A percentile compares a stretch with the other conserved stretches of the same genome.
phyloP scores from a whole-genome alignment of 208 protist genomes.

The Leishmania gerbilli region DNA sequence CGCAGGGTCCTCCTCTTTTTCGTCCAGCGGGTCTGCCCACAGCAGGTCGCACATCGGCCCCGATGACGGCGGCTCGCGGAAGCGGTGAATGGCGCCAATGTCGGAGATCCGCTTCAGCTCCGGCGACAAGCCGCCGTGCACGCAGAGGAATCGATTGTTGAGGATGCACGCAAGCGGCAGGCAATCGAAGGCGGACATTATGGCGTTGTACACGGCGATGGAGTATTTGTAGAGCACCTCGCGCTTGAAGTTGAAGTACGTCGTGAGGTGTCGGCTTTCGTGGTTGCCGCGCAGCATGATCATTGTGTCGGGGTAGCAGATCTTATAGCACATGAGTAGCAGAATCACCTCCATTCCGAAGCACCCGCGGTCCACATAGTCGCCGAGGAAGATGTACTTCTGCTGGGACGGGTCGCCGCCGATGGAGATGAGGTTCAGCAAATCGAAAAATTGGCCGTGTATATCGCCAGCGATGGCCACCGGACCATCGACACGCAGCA shows the following conservation, averaged over 20 bases:
- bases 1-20: conserved; percentile 62
- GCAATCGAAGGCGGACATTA: conserved; percentile 94
- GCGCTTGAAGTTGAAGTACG: conserved; percentile 97
- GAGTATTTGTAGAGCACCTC: conserved; percentile 95
- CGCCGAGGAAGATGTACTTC: conserved; percentile 96
- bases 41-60: conserved; percentile 96
- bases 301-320: conserved; percentile 90
- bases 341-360: conserved; percentile 91
- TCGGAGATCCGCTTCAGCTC: conserved; percentile 67
- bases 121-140: conserved; percentile 94
- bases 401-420: conserved; percentile 85
- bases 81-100: conserved; percentile 94
- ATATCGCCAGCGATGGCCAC: conserved; percentile 94
- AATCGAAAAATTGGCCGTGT: conserved; percentile 98
- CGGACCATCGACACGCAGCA: conserved; percentile 72
- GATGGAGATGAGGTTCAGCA: conserved; percentile 95
- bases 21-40: conserved; percentile 94
- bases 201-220: conserved; percentile 79
- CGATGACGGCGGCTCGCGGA: conserved; percentile 91
- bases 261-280: conserved; percentile 97
- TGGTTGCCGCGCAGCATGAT: conserved; percentile 97
- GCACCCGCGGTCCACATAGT: conserved; percentile 96
- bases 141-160: conserved; percentile 89
- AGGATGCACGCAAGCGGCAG: conserved; percentile 92
- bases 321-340: conserved; percentile 95